These are phyloP conservation scores for Coprinopsis marcescibilis DNA, from an alignment of 768 basidiomycete species.

Conservation along the genomic window DNA sequence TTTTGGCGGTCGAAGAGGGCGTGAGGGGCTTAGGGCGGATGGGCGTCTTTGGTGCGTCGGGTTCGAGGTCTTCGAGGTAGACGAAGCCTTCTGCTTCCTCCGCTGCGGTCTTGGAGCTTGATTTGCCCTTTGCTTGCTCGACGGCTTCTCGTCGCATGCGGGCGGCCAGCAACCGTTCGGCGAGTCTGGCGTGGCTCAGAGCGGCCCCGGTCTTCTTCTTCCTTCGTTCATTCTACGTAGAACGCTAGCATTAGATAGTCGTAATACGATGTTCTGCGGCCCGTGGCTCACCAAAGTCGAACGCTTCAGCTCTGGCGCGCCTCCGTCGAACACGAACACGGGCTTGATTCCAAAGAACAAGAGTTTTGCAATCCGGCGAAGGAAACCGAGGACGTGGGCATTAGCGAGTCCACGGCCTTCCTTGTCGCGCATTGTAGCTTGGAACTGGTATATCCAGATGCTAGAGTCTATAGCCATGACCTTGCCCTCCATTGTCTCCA, in stretches of 20 bases:
- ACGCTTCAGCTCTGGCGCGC: constrained; percentile 86
- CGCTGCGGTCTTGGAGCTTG: constrained; percentile 30
- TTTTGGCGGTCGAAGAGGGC: constrained; percentile 46
- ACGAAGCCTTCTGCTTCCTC: constrained; percentile 64
- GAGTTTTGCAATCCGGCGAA: constrained; percentile 88
- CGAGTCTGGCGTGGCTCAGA: constrained; percentile 76
- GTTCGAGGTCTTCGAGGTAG: constrained; percentile 83
- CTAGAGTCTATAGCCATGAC: constrained; percentile 96
- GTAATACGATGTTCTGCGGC: background rate
- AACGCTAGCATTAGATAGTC: background rate
- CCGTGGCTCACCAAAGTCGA: constrained; percentile 67
- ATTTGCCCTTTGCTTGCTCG: constrained; percentile 43
- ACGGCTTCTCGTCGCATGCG: constrained; percentile 89
- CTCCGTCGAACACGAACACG: constrained; percentile 98
- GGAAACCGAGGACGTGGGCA: constrained; percentile 89
- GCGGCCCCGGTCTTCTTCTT: constrained; percentile 90
- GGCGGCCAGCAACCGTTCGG: constrained; percentile 88
- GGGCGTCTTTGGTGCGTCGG: constrained; percentile 49
- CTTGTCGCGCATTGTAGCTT: constrained; percentile 98
- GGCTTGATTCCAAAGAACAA: constrained; percentile 97
- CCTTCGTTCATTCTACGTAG: constrained; percentile 70
- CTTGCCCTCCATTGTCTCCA: constrained; percentile 95
- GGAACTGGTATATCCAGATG: constrained; percentile 99
- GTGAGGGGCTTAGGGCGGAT: constrained; percentile 27
- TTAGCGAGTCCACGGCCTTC: constrained; percentile 88